Conservation (phyloP, 2,329 filamentous ascomycete species). For the Cryphonectria carpinicola region DNA sequence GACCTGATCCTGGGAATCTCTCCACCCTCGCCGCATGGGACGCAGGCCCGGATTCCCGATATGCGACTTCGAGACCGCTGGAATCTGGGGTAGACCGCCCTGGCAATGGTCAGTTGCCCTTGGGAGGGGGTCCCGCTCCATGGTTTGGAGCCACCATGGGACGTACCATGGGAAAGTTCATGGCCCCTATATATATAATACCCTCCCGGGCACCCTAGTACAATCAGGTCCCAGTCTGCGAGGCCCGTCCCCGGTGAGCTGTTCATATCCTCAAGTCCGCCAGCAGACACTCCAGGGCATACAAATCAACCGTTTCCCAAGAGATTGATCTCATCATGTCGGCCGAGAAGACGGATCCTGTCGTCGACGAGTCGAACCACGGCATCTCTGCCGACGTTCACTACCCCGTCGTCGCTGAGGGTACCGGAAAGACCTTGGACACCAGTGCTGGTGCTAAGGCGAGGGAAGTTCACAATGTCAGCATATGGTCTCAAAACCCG, state of each 20-base stretch:
- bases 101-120: slow-evolving; percentile 21
- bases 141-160: background rate
- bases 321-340: slow-evolving; percentile 24
- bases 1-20: background rate
- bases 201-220: background rate
- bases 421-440: slow-evolving; percentile 35
- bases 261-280: background rate
- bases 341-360: slow-evolving; percentile 22
- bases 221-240: slow-evolving; percentile 6
- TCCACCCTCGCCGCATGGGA: slow-evolving; percentile 27
- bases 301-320: background rate
- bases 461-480: slow-evolving; percentile 48
- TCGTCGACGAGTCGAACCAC: slow-evolving; percentile 24
- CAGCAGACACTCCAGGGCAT: slow-evolving; percentile 7
- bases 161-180: background rate
- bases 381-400: slow-evolving; percentile 26
- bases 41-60: slow-evolving; percentile 26
- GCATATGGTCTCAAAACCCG: slow-evolving; percentile 30
- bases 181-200: slow-evolving; percentile 27
- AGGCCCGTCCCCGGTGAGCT: slow-evolving; percentile 13
- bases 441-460: slow-evolving; percentile 41
- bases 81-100: slow-evolving; percentile 26
- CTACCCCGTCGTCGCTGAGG: slow-evolving; percentile 33
- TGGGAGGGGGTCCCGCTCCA: slow-evolving; percentile 4
- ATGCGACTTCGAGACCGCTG: slow-evolving; percentile 3